Evolutionary conservation across 495 filamentous ascomycete species (phyloP).

Genomic region (Penicillium diatomitis): DNA sequence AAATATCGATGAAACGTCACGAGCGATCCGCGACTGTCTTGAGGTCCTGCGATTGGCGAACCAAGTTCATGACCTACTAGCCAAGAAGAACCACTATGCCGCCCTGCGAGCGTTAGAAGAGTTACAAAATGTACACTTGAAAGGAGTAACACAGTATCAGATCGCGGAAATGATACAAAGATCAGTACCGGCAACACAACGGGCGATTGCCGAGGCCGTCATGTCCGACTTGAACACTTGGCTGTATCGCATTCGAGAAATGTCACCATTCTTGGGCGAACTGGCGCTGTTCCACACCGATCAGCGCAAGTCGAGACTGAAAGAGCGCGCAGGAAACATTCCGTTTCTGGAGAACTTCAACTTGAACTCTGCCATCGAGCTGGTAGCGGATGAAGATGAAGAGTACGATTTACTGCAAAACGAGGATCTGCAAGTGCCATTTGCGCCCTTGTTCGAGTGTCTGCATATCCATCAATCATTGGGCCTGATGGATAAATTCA

Average conservation of each 20-base stretch:
- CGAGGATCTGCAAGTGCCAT: slow-evolving; percentile 87
- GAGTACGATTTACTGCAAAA: slow-evolving; percentile 93
- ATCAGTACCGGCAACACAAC: slow-evolving; percentile 86
- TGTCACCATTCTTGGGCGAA: slow-evolving; percentile 88
- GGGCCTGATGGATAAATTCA: slow-evolving; percentile 84
- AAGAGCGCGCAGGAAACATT: slow-evolving; percentile 63
- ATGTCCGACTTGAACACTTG: slow-evolving; percentile 97
- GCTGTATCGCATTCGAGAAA: slow-evolving; percentile 93
- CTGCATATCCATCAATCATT: slow-evolving; percentile 94
- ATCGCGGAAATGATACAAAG: slow-evolving; percentile 93
- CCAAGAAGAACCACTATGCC: slow-evolving; percentile 89
- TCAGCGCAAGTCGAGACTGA: slow-evolving; percentile 72
- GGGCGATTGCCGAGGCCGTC: slow-evolving; percentile 87
- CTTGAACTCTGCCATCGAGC: slow-evolving; percentile 90
- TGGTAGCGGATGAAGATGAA: slow-evolving; percentile 89
- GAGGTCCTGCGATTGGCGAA: slow-evolving; percentile 91
- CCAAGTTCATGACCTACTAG: slow-evolving; percentile 82
- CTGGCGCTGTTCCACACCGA: slow-evolving; percentile 96
- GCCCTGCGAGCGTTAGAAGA: slow-evolving; percentile 92
- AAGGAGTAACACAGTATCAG: slow-evolving; percentile 86
- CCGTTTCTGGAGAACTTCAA: slow-evolving; percentile 71
- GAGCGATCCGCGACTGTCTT: slow-evolving; percentile 80
- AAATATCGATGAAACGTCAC: slow-evolving; percentile 89
- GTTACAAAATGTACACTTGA: slow-evolving; percentile 90
- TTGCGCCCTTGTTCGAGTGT: slow-evolving; percentile 90